Conservation (phyloP, 805 yeast species). For the Teunomyces funiuensis region DNA sequence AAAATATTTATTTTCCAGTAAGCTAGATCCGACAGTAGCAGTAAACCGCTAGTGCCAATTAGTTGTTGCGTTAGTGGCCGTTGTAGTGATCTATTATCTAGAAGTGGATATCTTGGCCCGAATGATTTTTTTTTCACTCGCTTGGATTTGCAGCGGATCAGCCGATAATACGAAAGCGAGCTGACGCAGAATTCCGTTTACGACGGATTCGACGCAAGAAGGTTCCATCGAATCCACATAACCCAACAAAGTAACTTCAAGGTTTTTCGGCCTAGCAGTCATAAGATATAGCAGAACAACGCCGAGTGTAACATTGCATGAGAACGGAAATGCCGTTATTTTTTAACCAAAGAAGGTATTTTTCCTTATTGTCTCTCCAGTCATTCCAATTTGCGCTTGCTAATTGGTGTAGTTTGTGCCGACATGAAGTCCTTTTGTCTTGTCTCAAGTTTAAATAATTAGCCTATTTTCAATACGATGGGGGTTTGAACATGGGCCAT, state of each 20-base stretch:
- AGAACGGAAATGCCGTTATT: slow-evolving; percentile 3
- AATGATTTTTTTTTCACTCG: not conserved
- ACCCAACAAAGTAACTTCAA: not conserved
- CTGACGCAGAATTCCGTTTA: not conserved
- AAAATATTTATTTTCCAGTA: slow-evolving; percentile 2
- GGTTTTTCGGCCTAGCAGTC: slow-evolving; percentile 2
- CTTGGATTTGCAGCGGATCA: no score
- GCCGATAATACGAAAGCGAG: not conserved
- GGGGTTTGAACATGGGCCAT: not conserved
- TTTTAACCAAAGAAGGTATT: slow-evolving; percentile 4
- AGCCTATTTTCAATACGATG: slow-evolving; percentile 5
- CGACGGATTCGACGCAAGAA: not conserved
- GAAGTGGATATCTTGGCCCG: slow-evolving; percentile 1
- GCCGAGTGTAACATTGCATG: slow-evolving; percentile 5
- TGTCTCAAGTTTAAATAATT: slow-evolving; percentile 1
- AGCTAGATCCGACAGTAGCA: slow-evolving; percentile 1
- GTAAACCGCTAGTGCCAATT: not conserved
- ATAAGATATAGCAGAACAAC: slow-evolving; percentile 3
- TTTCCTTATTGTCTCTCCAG: slow-evolving; percentile 3
- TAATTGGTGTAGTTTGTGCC: slow-evolving; percentile 4
- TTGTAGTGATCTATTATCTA: not conserved
- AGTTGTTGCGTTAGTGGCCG: not conserved
- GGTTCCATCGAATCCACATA: not conserved
- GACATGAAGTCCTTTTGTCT: slow-evolving; percentile 3
- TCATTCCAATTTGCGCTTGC: slow-evolving; percentile 4